phyloP scores from a whole-genome alignment of 208 protist species.

The Leishmania tarentolae region DNA sequence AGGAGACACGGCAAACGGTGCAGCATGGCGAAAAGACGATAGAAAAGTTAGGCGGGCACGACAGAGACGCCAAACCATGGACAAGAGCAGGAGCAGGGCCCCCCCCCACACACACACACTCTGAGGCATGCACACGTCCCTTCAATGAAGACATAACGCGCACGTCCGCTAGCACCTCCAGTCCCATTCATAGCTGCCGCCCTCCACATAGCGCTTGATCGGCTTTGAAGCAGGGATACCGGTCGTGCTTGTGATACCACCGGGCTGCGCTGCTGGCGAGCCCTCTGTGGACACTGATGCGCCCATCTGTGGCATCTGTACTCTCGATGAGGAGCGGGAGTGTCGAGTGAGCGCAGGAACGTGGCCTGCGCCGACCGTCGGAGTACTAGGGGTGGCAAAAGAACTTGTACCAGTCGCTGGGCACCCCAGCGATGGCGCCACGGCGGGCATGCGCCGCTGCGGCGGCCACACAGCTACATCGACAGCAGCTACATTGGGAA shows the following conservation, averaged over 20 bases:
- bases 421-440: neutral
- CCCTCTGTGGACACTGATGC: neutral
- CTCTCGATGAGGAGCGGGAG: slow-evolving; percentile 18
- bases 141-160: neutral
- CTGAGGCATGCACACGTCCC: neutral
- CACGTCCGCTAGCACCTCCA: slow-evolving; percentile 27
- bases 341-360: neutral
- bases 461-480: slow-evolving; percentile 24
- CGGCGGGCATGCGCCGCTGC: neutral
- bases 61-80: neutral
- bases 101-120: neutral
- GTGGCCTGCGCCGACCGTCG: neutral
- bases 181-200: slow-evolving; percentile 57
- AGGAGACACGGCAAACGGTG: neutral
- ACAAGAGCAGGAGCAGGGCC: neutral
- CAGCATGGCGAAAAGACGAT: neutral
- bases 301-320: slow-evolving; percentile 8
- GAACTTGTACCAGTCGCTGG: neutral
- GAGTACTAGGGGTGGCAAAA: neutral
- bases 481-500: neutral
- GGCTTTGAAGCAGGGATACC: slow-evolving; percentile 14
- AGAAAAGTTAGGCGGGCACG: neutral
- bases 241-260: neutral
- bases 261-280: neutral
- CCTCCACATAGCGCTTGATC: slow-evolving; percentile 43